A percentile compares a stretch with the other conserved stretches of the same genome.
phyloP scores from a whole-genome alignment of 2,329 filamentous ascomycete species.

The Teratosphaeria pseudoeucalypti region DNA sequence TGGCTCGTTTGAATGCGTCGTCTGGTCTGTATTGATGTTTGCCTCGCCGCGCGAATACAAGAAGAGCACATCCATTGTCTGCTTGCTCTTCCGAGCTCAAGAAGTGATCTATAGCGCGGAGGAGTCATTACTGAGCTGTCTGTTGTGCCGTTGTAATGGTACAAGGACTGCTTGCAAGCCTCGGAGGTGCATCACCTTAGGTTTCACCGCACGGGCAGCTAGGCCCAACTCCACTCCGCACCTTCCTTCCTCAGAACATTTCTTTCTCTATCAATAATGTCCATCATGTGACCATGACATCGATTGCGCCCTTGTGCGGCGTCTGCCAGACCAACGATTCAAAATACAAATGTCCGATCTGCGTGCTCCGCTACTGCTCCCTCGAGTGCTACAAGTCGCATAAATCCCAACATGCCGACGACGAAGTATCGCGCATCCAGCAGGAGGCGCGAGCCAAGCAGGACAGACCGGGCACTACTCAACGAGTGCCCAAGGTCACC shows the following conservation, averaged over 20 bases:
- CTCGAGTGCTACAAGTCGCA: conserved; percentile 29
- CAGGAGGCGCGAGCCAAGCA: conserved; percentile 1
- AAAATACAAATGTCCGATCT: conserved; percentile 43
- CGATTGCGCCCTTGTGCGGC: conserved; percentile 26
- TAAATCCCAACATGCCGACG: conserved; percentile 21
- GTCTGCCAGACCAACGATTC: conserved; percentile 35
- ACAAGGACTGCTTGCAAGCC: conserved; percentile 1
- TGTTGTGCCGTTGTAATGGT: not conserved
- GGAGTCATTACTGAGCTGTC: conserved; percentile 16
- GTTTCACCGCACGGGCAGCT: conserved; percentile 5
- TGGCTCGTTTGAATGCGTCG: conserved; percentile 19
- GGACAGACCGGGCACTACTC: conserved; percentile 15
- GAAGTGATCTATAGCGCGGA: conserved; percentile 18
- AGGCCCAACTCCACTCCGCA: not conserved
- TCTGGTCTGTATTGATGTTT: conserved; percentile 12
- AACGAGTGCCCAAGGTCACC: conserved; percentile 16
- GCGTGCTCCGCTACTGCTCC: conserved; percentile 36
- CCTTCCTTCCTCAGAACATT: not conserved
- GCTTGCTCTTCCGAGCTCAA: conserved; percentile 15
- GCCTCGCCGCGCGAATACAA: conserved; percentile 6
- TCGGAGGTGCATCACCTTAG: conserved; percentile 9
- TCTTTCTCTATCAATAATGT: not conserved
- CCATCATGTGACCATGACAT: conserved; percentile 17
- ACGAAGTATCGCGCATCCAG: conserved; percentile 3
- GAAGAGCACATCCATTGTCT: conserved; percentile 14